Evolutionary conservation across 768 basidiomycete genomes (phyloP), one percentile per base, ranked within the genome.

Genomic region (Exidia glandulosa): DNA sequence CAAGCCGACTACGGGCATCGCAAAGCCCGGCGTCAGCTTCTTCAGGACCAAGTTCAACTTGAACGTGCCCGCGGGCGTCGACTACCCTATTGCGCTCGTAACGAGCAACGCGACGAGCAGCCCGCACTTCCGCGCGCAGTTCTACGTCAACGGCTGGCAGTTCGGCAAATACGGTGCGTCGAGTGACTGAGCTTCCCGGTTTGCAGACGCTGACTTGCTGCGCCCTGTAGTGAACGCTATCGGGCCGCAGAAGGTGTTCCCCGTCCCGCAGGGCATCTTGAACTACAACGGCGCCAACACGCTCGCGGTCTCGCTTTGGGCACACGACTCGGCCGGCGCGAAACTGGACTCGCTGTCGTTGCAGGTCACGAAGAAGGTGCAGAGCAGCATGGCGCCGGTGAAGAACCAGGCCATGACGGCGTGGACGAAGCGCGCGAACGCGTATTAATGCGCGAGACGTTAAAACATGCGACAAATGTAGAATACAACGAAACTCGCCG

Each of bases 21-120:
- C 73, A 9, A 62, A 70, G 19, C 81, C 90, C 3, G 90, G 90
- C 19, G 79, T 90, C 31, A 90, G 90, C 7, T 91, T 92, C 74
- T 92, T 90, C 68, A 63, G 66, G 29, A 84, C 88, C 5, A 87
- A 81, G 0, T 88, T 93, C 70, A 73, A 81, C 16, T 72, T 92
- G 41, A 66, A 78, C 48, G 75, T 91, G 32, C 81, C 85, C 0
- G 62, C 68, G 10, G 82, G 77, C 25, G 70, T 81, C n/a, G 90
- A 92, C 65, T 79, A 81, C 3, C 81, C 81, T 63, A 72, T 91
- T 63, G 86, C 85, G 13, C 88, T 91, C 67, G 81, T 77, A 0
- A 61, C 56, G 29, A 56, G 59, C 36, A 68, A 66, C 90, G 90
- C 67, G 79, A 83, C 56, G 78, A 83, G 52, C n/a, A 48, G 19